Conservation (phyloP, 2,329 filamentous ascomycete genomes). For the Aureobasidium uvarum region DNA sequence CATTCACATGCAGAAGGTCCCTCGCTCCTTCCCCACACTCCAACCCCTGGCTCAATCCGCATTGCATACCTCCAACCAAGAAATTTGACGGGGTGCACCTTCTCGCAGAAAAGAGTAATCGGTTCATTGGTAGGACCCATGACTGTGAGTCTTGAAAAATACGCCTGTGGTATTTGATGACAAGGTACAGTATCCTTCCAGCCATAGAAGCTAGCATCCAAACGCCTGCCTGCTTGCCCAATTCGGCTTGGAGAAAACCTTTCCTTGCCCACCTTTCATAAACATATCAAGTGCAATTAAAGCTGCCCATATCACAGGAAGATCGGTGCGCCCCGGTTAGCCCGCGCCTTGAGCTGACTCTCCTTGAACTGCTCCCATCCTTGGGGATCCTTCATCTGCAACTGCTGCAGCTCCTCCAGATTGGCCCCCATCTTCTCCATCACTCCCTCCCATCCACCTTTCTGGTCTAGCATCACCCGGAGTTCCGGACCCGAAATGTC, state of each 20-base stretch:
- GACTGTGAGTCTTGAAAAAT: neutral
- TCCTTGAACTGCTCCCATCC: slow-evolving; percentile 41
- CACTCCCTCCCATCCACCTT: slow-evolving; percentile 60
- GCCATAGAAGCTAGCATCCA: neutral
- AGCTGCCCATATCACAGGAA: neutral
- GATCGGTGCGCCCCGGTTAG: slow-evolving; percentile 30
- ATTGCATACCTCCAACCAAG: too few relatives aligned
- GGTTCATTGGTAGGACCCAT: neutral
- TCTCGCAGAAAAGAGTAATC: neutral
- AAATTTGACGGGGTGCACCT: neutral
- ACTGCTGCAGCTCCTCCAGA: slow-evolving; percentile 62
- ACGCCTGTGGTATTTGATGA: neutral
- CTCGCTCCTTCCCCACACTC: slow-evolving; percentile 15
- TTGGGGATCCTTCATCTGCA: slow-evolving; percentile 48
- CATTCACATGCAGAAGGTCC: slow-evolving; percentile 1
- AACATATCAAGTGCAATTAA: neutral
- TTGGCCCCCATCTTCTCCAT: slow-evolving; percentile 65
- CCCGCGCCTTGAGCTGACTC: slow-evolving; percentile 39
- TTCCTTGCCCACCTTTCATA: neutral
- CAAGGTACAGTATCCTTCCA: neutral
- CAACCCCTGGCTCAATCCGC: neutral
- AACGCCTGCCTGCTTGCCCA: neutral
- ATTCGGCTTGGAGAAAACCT: neutral
- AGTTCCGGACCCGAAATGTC: slow-evolving; percentile 61
- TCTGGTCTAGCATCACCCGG: slow-evolving; percentile 58